These are phyloP conservation scores for Cordyceps militaris DNA, from an alignment of 2,329 filamentous ascomycete species.

Conservation along the genomic window DNA sequence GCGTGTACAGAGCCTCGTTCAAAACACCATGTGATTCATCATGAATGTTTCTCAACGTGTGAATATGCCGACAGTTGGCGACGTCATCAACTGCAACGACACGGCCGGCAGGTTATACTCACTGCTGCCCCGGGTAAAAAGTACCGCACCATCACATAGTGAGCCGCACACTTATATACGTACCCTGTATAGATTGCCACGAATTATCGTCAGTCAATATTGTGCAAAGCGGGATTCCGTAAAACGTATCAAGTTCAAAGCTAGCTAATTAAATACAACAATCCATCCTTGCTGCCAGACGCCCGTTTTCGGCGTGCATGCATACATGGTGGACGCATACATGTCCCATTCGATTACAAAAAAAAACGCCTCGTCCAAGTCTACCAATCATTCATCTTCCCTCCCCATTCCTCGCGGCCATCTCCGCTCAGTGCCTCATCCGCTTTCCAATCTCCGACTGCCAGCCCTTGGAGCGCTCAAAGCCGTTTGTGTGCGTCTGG, in stretches of 20 bases:
- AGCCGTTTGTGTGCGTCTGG: constrained; percentile 66
- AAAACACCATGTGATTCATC: not conserved
- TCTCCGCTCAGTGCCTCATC: constrained; percentile 42
- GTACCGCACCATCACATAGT: too few species aligned
- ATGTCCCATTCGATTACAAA: too few species aligned
- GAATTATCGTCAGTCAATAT: too few species aligned
- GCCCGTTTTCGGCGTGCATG: not conserved
- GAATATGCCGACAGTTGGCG: not conserved
- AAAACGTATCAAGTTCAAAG: not conserved
- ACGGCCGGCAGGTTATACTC: too few species aligned
- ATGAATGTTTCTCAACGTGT: not conserved
- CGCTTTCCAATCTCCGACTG: constrained; percentile 79
- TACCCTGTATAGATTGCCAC: too few species aligned
- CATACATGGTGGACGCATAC: too few species aligned
- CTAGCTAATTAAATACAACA: not conserved
- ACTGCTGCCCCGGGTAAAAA: too few species aligned
- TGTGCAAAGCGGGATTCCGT: not conserved
- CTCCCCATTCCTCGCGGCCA: not conserved
- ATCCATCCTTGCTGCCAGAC: not conserved
- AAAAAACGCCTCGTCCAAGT: too few species aligned
- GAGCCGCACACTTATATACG: too few species aligned
- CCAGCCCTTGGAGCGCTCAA: constrained; percentile 74
- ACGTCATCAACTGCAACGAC: too few species aligned
- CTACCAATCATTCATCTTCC: too few species aligned
- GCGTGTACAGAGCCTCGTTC: not conserved